These are phyloP conservation scores for Xylaria sp. DNA, from an alignment of 2,329 filamentous ascomycete species.

Conservation along the genomic window DNA sequence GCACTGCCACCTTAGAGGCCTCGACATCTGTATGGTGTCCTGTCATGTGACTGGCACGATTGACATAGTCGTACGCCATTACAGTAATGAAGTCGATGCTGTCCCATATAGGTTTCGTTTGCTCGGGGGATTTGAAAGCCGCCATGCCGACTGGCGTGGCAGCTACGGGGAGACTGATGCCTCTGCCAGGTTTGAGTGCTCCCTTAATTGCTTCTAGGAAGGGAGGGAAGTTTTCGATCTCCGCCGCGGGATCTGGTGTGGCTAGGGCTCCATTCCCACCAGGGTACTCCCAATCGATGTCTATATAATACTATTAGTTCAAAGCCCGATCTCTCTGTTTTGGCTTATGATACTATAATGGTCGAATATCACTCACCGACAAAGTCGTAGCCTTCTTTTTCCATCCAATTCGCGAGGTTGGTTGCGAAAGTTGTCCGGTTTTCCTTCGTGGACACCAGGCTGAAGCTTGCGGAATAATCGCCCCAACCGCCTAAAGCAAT, in stretches of 20 bases:
- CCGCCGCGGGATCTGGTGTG: slow-evolving; percentile 2
- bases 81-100: slow-evolving; percentile 31
- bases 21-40: slow-evolving; percentile 27
- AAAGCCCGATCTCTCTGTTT: background rate
- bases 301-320: slow-evolving; percentile 11
- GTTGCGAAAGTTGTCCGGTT: slow-evolving; percentile 19
- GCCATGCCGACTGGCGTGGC: slow-evolving; percentile 23
- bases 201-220: slow-evolving; percentile 19
- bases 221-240: slow-evolving; percentile 30
- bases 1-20: slow-evolving; percentile 1
- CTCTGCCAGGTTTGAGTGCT: slow-evolving; percentile 4
- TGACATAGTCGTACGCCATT: slow-evolving; percentile 36
- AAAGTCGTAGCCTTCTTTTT: slow-evolving; percentile 28
- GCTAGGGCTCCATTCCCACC: slow-evolving; percentile 29
- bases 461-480: slow-evolving; percentile 18
- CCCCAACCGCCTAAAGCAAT: slow-evolving; percentile 35
- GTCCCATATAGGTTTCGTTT: slow-evolving; percentile 23
- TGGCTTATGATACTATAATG: background rate
- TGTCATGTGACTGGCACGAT: slow-evolving; percentile 22
- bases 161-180: slow-evolving; percentile 29
- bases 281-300: slow-evolving; percentile 37
- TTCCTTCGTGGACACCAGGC: slow-evolving; percentile 15
- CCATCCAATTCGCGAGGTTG: slow-evolving; percentile 26
- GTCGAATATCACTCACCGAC: slow-evolving; percentile 26
- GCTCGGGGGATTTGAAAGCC: slow-evolving; percentile 19